These are phyloP conservation scores for Baorangia bicolor DNA, from an alignment of 768 basidiomycete genomes.

Conservation along the genomic window DNA sequence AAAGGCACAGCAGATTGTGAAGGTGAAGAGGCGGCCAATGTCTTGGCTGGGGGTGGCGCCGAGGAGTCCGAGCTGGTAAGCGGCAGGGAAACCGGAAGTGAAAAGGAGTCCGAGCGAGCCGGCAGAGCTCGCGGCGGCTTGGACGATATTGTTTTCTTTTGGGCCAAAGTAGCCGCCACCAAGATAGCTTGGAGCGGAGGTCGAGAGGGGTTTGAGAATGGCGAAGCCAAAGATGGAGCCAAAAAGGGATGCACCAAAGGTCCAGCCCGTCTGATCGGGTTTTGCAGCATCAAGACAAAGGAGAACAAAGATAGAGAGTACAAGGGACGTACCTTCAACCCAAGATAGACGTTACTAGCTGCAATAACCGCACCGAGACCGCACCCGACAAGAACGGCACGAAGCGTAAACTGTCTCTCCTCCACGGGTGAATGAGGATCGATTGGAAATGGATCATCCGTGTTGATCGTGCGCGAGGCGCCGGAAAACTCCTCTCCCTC, in stretches of 20 bases:
- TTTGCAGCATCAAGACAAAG: neutral
- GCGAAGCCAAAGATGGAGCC: constrained; percentile 44
- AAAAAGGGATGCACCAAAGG: constrained; percentile 62
- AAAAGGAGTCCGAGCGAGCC: constrained; percentile 61
- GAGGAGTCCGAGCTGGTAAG: constrained; percentile 54
- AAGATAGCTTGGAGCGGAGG: constrained; percentile 43
- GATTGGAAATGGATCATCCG: constrained; percentile 49
- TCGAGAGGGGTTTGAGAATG: constrained; percentile 57
- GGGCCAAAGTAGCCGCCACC: constrained; percentile 58
- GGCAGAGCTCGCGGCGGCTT: constrained; percentile 38
- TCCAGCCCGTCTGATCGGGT: constrained; percentile 51
- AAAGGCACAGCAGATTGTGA: constrained; percentile 54
- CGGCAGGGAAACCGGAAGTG: constrained; percentile 58
- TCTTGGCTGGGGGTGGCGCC: constrained; percentile 47
- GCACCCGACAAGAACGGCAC: constrained; percentile 52
- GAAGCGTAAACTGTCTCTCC: constrained; percentile 51
- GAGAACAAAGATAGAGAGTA: neutral
- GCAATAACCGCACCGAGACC: constrained; percentile 53
- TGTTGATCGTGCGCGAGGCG: constrained; percentile 15
- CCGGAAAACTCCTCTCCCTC: neutral
- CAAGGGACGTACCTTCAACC: constrained; percentile 43
- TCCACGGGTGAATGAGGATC: constrained; percentile 42
- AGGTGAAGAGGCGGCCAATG: constrained; percentile 53
- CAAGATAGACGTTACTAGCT: constrained; percentile 66
- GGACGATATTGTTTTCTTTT: constrained; percentile 49